A percentile compares a stretch with the other conserved stretches of the same genome.
phyloP scores from a whole-genome alignment of 2,329 filamentous ascomycete species.

The Penicillium sp. region DNA sequence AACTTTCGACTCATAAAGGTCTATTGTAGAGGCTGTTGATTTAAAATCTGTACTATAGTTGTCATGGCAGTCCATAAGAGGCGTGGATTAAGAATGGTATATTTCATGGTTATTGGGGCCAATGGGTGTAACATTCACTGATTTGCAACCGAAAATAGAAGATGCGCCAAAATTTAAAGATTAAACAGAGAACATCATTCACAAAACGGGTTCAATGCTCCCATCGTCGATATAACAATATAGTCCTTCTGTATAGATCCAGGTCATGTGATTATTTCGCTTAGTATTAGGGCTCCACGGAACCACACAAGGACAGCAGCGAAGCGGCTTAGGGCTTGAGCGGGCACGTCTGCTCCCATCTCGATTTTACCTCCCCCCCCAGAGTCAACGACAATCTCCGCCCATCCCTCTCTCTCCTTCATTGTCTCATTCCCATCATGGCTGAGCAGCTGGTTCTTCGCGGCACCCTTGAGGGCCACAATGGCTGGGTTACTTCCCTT shows the following conservation, averaged over 20 bases:
- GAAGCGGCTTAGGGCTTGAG: slow-evolving; percentile 42
- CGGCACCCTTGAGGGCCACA: slow-evolving; percentile 98
- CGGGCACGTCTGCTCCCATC: slow-evolving; percentile 38
- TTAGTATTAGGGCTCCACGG: slow-evolving; percentile 34
- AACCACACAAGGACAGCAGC: slow-evolving; percentile 30
- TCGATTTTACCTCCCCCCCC: slow-evolving; percentile 40
- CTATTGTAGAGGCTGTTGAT: background rate
- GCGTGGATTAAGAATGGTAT: slow-evolving; percentile 7
- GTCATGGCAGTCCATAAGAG: background rate
- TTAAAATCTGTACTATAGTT: slow-evolving; percentile 13
- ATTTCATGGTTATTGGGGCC: background rate
- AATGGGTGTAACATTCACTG: background rate
- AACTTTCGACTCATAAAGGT: slow-evolving; percentile 35
- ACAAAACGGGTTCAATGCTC: background rate
- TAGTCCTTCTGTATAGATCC: slow-evolving; percentile 1
- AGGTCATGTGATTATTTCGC: slow-evolving; percentile 33
- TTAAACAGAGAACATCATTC: background rate
- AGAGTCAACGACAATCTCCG: slow-evolving; percentile 44
- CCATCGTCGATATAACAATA: background rate
- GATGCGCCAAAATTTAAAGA: background rate
- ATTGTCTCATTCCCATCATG: slow-evolving; percentile 58
- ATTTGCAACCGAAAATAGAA: background rate
- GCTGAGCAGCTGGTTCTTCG: slow-evolving; percentile 94
- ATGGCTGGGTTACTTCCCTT: slow-evolving; percentile 98
- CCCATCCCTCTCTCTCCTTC: slow-evolving; percentile 41